A percentile compares a stretch with the other conserved stretches of the same genome.
Conservation (phyloP, 2,329 filamentous ascomycete genomes). For the Elsinoe ampelina region DNA sequence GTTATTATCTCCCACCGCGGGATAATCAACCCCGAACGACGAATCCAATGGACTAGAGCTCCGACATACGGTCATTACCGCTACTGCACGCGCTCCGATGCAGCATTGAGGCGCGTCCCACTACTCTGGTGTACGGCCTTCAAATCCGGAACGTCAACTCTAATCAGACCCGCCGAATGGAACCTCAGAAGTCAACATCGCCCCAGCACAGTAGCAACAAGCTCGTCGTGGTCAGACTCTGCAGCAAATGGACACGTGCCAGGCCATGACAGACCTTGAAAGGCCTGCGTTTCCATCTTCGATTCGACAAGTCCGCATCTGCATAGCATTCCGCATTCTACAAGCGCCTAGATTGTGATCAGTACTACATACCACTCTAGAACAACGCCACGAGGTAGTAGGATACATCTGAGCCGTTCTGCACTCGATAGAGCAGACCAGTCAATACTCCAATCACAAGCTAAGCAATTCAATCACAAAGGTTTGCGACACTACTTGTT, state of each 20-base stretch:
- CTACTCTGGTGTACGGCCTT: not conserved
- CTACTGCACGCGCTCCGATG: not conserved
- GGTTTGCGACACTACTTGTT: too few relatives aligned
- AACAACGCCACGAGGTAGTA: not conserved
- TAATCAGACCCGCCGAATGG: slow-evolving; percentile 5
- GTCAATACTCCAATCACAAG: not conserved
- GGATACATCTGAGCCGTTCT: not conserved
- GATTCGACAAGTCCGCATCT: not conserved
- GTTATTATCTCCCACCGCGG: not conserved
- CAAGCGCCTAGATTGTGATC: not conserved
- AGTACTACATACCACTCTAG: slow-evolving; percentile 4
- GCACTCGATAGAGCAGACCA: not conserved
- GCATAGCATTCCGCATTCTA: not conserved
- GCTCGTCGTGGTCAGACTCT: not conserved
- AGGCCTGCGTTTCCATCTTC: not conserved
- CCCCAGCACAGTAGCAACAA: not conserved
- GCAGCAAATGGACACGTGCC: not conserved
- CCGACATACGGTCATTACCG: not conserved
- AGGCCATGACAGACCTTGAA: not conserved
- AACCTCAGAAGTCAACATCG: not conserved
- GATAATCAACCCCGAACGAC: not conserved
- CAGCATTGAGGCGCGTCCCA: not conserved
- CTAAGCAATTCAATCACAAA: too few relatives aligned
- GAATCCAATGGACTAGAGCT: not conserved
- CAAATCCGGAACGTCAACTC: not conserved